These are phyloP conservation scores for Salix purpurea DNA, from an alignment of 345 rosid genomes.

Conservation along the genomic window DNA sequence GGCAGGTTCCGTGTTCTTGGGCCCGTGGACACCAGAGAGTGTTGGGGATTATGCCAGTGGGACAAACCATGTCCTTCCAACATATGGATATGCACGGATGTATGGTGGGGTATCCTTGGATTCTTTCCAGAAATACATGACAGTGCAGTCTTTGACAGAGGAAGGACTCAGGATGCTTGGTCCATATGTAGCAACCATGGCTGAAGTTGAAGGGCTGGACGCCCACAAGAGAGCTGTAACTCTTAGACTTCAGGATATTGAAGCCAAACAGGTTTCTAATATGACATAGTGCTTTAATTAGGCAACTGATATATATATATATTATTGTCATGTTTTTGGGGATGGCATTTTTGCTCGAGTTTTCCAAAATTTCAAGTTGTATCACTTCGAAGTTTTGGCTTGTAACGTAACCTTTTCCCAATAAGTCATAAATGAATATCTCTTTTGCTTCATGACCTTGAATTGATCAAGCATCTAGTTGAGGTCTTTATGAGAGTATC, in stretches of 20 bases:
- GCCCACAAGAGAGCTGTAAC: constrained; percentile 93
- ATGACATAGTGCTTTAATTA: constrained; percentile 9
- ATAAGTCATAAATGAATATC: background rate
- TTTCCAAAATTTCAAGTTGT: background rate
- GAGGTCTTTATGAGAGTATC: background rate
- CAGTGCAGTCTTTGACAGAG: constrained; percentile 74
- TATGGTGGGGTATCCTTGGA: constrained; percentile 86
- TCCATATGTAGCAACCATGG: constrained; percentile 79
- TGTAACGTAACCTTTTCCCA: background rate
- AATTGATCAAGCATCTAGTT: background rate
- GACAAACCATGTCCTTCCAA: constrained; percentile 84
- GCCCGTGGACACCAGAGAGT: constrained; percentile 94
- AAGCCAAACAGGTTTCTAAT: constrained; percentile 48
- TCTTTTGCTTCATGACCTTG: background rate
- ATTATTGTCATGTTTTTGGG: background rate
- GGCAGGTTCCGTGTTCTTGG: constrained; percentile 80
- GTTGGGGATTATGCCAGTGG: constrained; percentile 97
- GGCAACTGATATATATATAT: background rate
- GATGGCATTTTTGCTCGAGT: background rate
- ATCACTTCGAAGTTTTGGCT: background rate
- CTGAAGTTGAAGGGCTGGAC: constrained; percentile 82
- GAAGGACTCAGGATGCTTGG: constrained; percentile 83
- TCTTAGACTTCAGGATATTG: constrained; percentile 71
- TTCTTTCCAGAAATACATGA: constrained; percentile 83
- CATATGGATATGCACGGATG: constrained; percentile 91